Evolutionary conservation across 768 basidiomycete genomes (phyloP).

Genomic region (Mrakia blollopis): DNA sequence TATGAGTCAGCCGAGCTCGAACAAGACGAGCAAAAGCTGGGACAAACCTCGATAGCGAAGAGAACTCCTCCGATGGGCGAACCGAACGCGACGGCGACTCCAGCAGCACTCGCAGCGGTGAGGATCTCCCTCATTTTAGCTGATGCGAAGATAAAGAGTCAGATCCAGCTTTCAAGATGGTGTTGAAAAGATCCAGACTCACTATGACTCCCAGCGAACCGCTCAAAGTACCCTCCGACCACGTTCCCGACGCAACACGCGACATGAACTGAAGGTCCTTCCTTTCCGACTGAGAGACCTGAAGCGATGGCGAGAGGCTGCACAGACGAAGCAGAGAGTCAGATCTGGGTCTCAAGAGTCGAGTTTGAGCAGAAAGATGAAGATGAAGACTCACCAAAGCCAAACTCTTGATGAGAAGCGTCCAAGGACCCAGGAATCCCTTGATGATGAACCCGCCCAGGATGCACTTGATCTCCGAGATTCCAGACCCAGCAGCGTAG

Average conservation of each 20-base stretch:
- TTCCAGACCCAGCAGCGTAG: constrained; percentile 95
- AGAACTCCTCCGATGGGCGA: constrained; percentile 96
- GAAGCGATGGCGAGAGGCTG: constrained; percentile 96
- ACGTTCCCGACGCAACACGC: constrained; percentile 89
- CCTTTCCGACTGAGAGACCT: constrained; percentile 93
- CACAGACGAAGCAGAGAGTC: too few species aligned
- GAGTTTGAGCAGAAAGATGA: too few species aligned
- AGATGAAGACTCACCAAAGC: constrained; percentile 62
- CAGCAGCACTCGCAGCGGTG: constrained; percentile 92
- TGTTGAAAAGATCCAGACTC: constrained; percentile 37
- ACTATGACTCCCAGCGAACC: constrained; percentile 86
- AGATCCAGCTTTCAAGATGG: constrained; percentile 37
- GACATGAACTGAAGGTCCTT: constrained; percentile 96
- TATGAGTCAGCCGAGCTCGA: neutral
- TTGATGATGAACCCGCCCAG: constrained; percentile 96
- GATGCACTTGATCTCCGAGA: constrained; percentile 98
- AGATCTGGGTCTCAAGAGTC: too few species aligned
- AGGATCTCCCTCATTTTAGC: constrained; percentile 72
- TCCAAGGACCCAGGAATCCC: constrained; percentile 82
- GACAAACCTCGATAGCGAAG: constrained; percentile 85
- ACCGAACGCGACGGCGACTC: constrained; percentile 97
- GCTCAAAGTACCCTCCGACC: constrained; percentile 75
- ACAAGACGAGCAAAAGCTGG: neutral
- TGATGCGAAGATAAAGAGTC: constrained; percentile 45
- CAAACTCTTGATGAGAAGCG: constrained; percentile 88